Percentiles rank a stretch among this genome's conserved stretches.
Conservation (phyloP, 805 yeast genomes). For the Myxozyma vanderwaltii region DNA sequence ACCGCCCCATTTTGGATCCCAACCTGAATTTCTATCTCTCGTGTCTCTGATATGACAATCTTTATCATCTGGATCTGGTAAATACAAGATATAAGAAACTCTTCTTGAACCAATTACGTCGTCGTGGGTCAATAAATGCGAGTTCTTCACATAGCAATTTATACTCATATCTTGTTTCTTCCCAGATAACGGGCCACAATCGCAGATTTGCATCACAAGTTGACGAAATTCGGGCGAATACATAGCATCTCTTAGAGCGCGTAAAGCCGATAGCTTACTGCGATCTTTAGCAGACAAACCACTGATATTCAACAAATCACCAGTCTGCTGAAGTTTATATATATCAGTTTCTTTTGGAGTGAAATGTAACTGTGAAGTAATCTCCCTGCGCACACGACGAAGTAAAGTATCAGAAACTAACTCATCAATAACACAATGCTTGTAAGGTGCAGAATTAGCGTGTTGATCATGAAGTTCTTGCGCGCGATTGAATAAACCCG, state of each 20-base stretch:
- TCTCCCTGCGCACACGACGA: constrained; percentile 80
- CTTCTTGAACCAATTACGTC: constrained; percentile 96
- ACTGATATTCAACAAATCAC: constrained; percentile 88
- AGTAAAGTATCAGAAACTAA: constrained; percentile 76
- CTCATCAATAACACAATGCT: constrained; percentile 82
- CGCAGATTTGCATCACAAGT: constrained; percentile 72
- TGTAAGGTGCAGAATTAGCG: constrained; percentile 68
- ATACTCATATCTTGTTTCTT: constrained; percentile 87
- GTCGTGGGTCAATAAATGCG: constrained; percentile 93
- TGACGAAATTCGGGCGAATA: constrained; percentile 86
- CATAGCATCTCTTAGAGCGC: constrained; percentile 78
- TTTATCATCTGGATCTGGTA: constrained; percentile 85
- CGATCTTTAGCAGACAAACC: constrained; percentile 80
- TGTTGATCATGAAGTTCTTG: constrained; percentile 39
- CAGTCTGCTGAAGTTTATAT: constrained; percentile 79
- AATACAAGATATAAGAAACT: constrained; percentile 85
- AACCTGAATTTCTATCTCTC: constrained; percentile 40
- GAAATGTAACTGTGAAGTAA: constrained; percentile 79
- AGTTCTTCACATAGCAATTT: constrained; percentile 87
- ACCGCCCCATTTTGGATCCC: constrained; percentile 96
- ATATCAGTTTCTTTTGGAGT: constrained; percentile 96
- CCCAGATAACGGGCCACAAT: constrained; percentile 90
- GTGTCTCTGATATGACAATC: constrained; percentile 4
- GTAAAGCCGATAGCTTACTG: constrained; percentile 70
- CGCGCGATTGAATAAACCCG: constrained; percentile 22